phyloP scores from a whole-genome alignment of 2,329 filamentous ascomycete species.

The Chalara sp. region DNA sequence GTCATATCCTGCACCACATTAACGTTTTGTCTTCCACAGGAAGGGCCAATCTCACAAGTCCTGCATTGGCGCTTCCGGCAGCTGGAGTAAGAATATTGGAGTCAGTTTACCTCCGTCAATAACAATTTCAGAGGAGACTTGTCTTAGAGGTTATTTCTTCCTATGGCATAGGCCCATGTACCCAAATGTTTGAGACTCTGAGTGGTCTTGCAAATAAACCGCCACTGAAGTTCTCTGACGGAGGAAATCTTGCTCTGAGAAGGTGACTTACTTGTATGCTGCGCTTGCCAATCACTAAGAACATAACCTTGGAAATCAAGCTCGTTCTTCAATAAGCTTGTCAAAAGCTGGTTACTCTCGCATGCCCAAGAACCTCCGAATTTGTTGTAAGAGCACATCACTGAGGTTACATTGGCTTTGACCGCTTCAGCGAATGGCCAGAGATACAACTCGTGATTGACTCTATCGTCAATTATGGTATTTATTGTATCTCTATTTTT shows the following conservation, averaged over 20 bases:
- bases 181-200: too few species aligned
- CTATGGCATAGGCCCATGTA: too few species aligned
- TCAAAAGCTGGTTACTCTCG: slow-evolving; percentile 53
- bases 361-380: slow-evolving; percentile 64
- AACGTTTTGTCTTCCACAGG: not conserved
- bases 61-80: slow-evolving; percentile 55
- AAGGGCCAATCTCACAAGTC: slow-evolving; percentile 41
- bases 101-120: too few species aligned
- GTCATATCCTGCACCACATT: slow-evolving; percentile 53
- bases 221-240: too few species aligned
- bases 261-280: slow-evolving; percentile 48
- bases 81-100: slow-evolving; percentile 22
- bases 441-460: slow-evolving; percentile 49
- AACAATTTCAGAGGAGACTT: too few species aligned
- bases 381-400: slow-evolving; percentile 72
- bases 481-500: slow-evolving; percentile 45
- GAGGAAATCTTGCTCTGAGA: too few species aligned
- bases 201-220: too few species aligned
- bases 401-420: slow-evolving; percentile 53
- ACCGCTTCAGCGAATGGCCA: slow-evolving; percentile 62
- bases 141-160: too few species aligned
- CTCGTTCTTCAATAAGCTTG: slow-evolving; percentile 60
- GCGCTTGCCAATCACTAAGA: slow-evolving; percentile 69
- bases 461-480: slow-evolving; percentile 56
- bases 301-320: slow-evolving; percentile 71